phyloP scores from a whole-genome alignment of 2,329 filamentous ascomycete species.

The Talaromyces pinophilus region DNA sequence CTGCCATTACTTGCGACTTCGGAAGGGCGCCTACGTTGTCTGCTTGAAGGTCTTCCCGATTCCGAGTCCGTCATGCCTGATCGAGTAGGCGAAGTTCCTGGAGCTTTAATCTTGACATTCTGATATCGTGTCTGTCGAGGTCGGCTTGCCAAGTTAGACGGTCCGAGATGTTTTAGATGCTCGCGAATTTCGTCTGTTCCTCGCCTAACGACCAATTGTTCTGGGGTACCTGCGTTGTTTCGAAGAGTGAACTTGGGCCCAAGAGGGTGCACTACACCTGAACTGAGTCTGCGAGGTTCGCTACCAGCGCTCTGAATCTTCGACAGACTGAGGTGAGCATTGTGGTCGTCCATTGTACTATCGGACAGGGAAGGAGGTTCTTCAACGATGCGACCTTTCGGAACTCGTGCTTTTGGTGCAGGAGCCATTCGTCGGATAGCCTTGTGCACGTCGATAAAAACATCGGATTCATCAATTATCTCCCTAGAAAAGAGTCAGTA shows the following conservation, averaged over 20 bases:
- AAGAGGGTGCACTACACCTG: slow-evolving; percentile 38
- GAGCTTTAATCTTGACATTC: slow-evolving; percentile 67
- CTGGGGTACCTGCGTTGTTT: slow-evolving; percentile 34
- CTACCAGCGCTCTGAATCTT: slow-evolving; percentile 27
- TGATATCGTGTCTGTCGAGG: slow-evolving; percentile 63
- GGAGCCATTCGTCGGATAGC: slow-evolving; percentile 87
- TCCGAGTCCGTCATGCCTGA: slow-evolving; percentile 43
- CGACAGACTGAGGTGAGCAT: slow-evolving; percentile 45
- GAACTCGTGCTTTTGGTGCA: slow-evolving; percentile 74
- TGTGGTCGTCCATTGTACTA: slow-evolving; percentile 34
- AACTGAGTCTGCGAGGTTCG: slow-evolving; percentile 26
- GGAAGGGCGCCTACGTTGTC: slow-evolving; percentile 56
- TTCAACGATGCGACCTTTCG: slow-evolving; percentile 56
- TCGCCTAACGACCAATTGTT: slow-evolving; percentile 46
- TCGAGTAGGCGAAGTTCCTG: slow-evolving; percentile 38
- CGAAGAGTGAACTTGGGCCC: slow-evolving; percentile 43
- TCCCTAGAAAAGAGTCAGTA: slow-evolving; percentile 60
- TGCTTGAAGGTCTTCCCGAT: slow-evolving; percentile 37
- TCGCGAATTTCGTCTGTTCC: slow-evolving; percentile 59
- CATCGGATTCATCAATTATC: slow-evolving; percentile 98
- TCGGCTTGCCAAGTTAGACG: slow-evolving; percentile 62
- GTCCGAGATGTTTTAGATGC: slow-evolving; percentile 64
- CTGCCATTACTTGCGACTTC: slow-evolving; percentile 45
- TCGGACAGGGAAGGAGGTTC: slow-evolving; percentile 44
- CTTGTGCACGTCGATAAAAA: slow-evolving; percentile 97